These are phyloP conservation scores for Globisporangium cylindrosporum DNA, from an alignment of 352 stramenopile species.

Conservation along the genomic window DNA sequence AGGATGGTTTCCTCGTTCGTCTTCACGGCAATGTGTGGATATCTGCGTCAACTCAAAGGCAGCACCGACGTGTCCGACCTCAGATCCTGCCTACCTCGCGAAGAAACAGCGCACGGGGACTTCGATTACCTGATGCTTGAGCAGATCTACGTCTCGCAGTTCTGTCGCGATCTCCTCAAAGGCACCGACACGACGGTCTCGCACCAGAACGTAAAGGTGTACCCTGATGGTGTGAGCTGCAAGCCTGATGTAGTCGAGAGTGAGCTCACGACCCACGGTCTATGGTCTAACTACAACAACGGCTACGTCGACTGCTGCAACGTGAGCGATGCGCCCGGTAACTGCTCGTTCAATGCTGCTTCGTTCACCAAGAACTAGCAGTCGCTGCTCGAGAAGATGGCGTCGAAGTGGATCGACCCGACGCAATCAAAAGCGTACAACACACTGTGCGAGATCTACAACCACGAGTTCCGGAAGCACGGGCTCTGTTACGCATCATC, in stretches of 20 bases:
- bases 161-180: conserved; percentile 69
- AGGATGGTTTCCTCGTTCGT: conserved; percentile 41
- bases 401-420: conserved; percentile 58
- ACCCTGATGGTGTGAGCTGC: conserved; percentile 51
- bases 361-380: conserved; percentile 43
- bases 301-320: conserved; percentile 75
- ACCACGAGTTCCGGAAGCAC: conserved; percentile 89
- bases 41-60: conserved; percentile 67
- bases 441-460: conserved; percentile 78
- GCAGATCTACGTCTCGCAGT: conserved; percentile 76
- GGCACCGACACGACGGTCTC: conserved; percentile 73
- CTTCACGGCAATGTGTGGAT: conserved; percentile 54
- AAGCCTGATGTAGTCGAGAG: conserved; percentile 30
- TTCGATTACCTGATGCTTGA: conserved; percentile 77
- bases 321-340: conserved; percentile 43
- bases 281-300: conserved; percentile 75
- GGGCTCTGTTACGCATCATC: conserved; percentile 38
- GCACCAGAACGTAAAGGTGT: conserved; percentile 69
- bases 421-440: conserved; percentile 48
- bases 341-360: conserved; percentile 51
- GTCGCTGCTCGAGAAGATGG: conserved; percentile 50
- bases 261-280: conserved; percentile 66
- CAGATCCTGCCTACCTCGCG: conserved; percentile 43
- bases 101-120: conserved; percentile 64
- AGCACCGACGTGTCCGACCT: conserved; percentile 51